These are phyloP conservation scores for Naganishia sp. DNA, from an alignment of 1,284 basidiomycete genomes.

Conservation along the genomic window DNA sequence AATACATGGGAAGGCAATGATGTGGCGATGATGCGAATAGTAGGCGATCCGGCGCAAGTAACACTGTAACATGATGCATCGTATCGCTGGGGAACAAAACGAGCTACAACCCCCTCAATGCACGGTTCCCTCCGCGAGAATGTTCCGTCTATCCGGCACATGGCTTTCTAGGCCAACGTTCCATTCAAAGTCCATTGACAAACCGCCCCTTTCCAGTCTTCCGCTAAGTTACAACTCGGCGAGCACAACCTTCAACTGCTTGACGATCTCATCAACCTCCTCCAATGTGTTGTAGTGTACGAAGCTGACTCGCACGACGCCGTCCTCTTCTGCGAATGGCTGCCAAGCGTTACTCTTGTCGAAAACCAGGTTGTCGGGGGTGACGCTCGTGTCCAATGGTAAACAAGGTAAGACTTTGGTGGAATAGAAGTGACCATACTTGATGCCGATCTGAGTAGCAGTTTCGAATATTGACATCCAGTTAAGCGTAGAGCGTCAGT, in stretches of 20 bases:
- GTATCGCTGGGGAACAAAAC: too few relatives aligned
- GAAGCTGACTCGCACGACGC: conserved; percentile 72
- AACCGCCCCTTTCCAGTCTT: neutral
- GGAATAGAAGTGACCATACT: conserved; percentile 77
- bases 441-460: conserved; percentile 65
- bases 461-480: neutral
- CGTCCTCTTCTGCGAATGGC: conserved; percentile 57
- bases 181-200: too few relatives aligned
- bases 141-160: too few relatives aligned
- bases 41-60: too few relatives aligned
- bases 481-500: too few relatives aligned
- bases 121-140: too few relatives aligned
- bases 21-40: conserved; percentile 25
- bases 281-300: conserved; percentile 76
- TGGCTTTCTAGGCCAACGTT: too few relatives aligned
- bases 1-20: conserved; percentile 33
- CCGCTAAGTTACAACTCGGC: conserved; percentile 1
- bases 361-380: conserved; percentile 9
- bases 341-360: conserved; percentile 59
- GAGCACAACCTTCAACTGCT: conserved; percentile 58
- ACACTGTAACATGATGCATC: too few relatives aligned
- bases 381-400: conserved; percentile 24
- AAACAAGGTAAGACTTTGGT: conserved; percentile 64
- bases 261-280: conserved; percentile 65
- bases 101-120: too few relatives aligned